Conservation (phyloP, 139 green algal species). For the Chlamydomonas applanata region DNA sequence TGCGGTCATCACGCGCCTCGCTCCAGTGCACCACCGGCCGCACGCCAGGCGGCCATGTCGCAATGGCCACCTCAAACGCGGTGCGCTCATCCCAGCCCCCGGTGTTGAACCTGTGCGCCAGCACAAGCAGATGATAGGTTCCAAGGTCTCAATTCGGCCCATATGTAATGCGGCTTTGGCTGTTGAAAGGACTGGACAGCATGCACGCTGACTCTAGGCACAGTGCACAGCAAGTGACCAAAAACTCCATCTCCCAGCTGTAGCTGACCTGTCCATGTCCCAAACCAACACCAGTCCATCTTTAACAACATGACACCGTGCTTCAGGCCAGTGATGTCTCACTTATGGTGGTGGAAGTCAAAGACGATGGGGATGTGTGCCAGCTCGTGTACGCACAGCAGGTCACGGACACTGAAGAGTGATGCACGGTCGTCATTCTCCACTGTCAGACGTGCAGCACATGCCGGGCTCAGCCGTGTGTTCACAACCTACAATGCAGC, state of each 20-base stretch:
- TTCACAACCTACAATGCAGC: conserved; percentile 32
- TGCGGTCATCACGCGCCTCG: conserved; percentile 57
- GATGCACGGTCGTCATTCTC: conserved; percentile 68
- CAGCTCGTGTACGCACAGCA: conserved; percentile 41
- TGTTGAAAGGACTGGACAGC: too few relatives aligned
- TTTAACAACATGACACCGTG: too few relatives aligned
- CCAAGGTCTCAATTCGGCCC: too few relatives aligned
- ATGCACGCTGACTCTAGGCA: too few relatives aligned
- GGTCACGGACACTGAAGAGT: conserved; percentile 51
- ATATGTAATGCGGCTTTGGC: too few relatives aligned
- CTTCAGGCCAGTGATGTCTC: too few relatives aligned
- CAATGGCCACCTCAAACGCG: conserved; percentile 48
- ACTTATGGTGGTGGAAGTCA: conserved; percentile 76
- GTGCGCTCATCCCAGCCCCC: conserved; percentile 46
- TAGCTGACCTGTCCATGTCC: too few relatives aligned
- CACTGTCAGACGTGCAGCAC: conserved; percentile 57
- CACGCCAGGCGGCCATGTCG: conserved; percentile 60
- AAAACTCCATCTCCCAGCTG: too few relatives aligned
- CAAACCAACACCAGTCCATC: too few relatives aligned
- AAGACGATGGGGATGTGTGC: conserved; percentile 61
- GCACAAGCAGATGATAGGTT: too few relatives aligned
- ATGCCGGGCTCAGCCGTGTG: conserved; percentile 42
- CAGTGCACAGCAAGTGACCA: too few relatives aligned
- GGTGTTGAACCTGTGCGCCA: not conserved
- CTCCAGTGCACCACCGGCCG: conserved; percentile 67